Percentiles rank a stretch among this genome's conserved stretches.
These are phyloP conservation scores for Rosa persica DNA, from an alignment of 306 rosid genomes.

Conservation along the genomic window DNA sequence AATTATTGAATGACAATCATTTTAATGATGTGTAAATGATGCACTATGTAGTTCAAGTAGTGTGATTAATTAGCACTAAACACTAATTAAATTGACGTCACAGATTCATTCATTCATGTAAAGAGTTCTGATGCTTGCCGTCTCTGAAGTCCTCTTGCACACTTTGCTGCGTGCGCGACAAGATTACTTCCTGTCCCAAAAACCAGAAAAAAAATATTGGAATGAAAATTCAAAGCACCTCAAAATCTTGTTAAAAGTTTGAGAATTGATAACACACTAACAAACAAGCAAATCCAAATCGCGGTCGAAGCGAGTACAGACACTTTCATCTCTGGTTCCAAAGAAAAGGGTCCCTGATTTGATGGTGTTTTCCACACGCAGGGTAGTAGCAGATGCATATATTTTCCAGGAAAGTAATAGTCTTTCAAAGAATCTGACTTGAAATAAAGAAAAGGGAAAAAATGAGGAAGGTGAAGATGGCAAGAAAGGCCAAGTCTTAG, in stretches of 20 bases:
- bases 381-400: conserved; percentile 1
- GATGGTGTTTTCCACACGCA: conserved; percentile 17
- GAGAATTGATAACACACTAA: neutral
- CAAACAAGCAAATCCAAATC: neutral
- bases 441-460: conserved; percentile 3
- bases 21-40: neutral
- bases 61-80: neutral
- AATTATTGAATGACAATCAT: neutral
- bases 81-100: neutral
- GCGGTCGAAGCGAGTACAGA: neutral
- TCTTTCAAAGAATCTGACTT: conserved; percentile 38
- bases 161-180: conserved; percentile 24
- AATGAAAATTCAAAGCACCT: conserved; percentile 2
- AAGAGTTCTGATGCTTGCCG: conserved; percentile 20
- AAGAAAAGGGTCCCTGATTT: conserved; percentile 16
- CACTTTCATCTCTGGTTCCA: neutral
- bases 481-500: conserved; percentile 28
- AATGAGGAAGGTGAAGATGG: neutral
- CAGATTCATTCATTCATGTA: neutral
- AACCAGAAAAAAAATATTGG: neutral
- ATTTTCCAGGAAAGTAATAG: conserved; percentile 21
- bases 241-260: neutral
- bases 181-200: conserved; percentile 17
- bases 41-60: neutral
- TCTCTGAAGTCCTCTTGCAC: conserved; percentile 9